Conservation (phyloP, 768 basidiomycete species). For the Kwoniella botswanensis region DNA sequence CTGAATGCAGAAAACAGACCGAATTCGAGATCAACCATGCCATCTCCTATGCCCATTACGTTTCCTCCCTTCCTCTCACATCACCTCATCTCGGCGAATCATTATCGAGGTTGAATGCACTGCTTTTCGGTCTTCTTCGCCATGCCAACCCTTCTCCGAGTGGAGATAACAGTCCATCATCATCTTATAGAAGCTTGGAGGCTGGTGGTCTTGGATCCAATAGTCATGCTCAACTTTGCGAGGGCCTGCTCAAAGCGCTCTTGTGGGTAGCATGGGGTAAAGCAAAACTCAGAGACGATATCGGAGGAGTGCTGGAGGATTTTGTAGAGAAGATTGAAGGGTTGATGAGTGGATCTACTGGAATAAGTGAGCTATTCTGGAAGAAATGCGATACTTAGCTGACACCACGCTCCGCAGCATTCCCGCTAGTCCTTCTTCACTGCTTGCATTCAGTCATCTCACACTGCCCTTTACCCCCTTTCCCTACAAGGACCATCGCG, state of each 20-base stretch:
- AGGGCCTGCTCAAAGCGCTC: slow-evolving; percentile 41
- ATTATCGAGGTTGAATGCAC: slow-evolving; percentile 30
- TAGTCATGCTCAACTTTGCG: slow-evolving; percentile 39
- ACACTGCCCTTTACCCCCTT: slow-evolving; percentile 32
- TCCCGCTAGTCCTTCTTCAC: slow-evolving; percentile 43
- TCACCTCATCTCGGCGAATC: slow-evolving; percentile 31
- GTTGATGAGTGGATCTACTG: slow-evolving; percentile 27
- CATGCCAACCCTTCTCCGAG: slow-evolving; percentile 23
- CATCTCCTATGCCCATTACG: slow-evolving; percentile 55
- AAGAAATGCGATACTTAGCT: not conserved
- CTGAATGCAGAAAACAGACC: slow-evolving; percentile 24
- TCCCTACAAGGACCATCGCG: slow-evolving; percentile 16
- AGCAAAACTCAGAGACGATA: slow-evolving; percentile 22
- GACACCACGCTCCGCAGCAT: slow-evolving; percentile 30
- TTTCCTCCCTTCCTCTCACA: slow-evolving; percentile 37
- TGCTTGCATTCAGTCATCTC: slow-evolving; percentile 37
- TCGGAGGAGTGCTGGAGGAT: slow-evolving; percentile 25
- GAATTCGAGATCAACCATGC: slow-evolving; percentile 53
- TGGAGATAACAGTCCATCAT: slow-evolving; percentile 33
- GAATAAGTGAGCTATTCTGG: slow-evolving; percentile 29
- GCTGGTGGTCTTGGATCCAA: slow-evolving; percentile 7
- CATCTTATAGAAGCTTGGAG: slow-evolving; percentile 28
- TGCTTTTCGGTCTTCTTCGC: slow-evolving; percentile 35
- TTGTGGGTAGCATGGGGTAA: slow-evolving; percentile 41
- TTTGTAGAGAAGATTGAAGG: slow-evolving; percentile 28